phyloP scores from a whole-genome alignment of 2,329 filamentous ascomycete genomes.

The Fusarium haematococcum region DNA sequence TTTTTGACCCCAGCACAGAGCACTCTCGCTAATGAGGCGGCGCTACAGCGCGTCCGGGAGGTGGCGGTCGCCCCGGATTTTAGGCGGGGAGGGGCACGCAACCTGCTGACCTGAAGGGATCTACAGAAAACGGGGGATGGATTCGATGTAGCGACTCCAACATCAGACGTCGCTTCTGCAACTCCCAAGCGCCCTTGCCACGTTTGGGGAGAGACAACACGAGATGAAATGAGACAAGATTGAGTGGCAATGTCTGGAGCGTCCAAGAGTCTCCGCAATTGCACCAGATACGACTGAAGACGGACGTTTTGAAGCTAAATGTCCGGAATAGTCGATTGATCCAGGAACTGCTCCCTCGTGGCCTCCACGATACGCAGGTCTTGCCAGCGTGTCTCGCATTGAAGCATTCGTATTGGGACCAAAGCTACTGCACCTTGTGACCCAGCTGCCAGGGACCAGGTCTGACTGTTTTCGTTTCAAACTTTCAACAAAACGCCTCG shows the following conservation, averaged over 20 bases:
- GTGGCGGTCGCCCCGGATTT: constrained; percentile 28
- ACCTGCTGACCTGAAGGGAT: constrained; percentile 21
- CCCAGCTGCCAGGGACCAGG: constrained; percentile 16
- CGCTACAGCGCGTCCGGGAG: not conserved
- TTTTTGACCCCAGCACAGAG: no score
- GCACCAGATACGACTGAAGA: not conserved
- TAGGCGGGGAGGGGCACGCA: not conserved
- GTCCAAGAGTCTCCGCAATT: not conserved
- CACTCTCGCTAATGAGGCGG: not conserved
- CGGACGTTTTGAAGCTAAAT: not conserved
- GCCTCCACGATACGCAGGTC: not conserved
- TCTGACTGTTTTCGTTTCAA: not conserved
- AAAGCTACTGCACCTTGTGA: constrained; percentile 9
- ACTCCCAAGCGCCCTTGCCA: constrained; percentile 6
- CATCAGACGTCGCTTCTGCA: constrained; percentile 5
- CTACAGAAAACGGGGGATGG: not conserved
- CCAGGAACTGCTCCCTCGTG: not conserved
- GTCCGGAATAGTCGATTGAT: not conserved
- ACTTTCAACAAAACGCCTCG: not conserved
- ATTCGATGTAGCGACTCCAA: constrained; percentile 3
- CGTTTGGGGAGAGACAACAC: not conserved
- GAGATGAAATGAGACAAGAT: not conserved
- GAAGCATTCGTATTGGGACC: not conserved
- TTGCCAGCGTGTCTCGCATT: constrained; percentile 17
- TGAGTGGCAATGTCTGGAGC: constrained; percentile 10